phyloP scores from a whole-genome alignment of 345 rosid genomes.

The Gossypium australe region DNA sequence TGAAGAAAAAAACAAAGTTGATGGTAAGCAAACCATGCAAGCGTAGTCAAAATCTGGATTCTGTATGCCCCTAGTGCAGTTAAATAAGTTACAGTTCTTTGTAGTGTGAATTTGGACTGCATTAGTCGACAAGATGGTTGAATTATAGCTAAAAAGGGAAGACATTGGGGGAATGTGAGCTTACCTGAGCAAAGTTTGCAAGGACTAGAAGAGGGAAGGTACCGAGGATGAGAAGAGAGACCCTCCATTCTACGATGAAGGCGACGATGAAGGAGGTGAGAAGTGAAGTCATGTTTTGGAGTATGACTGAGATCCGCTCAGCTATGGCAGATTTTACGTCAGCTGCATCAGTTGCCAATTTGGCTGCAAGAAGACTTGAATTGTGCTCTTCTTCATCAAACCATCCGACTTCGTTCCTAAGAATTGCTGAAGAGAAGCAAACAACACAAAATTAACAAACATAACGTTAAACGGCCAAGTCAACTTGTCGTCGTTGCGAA shows the following conservation, averaged over 20 bases:
- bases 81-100: not conserved
- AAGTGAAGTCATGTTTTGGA: conserved; percentile 97
- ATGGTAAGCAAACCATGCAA: conserved; percentile 14
- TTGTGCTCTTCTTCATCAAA: conserved; percentile 97
- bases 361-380: conserved; percentile 87
- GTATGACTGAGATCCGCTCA: conserved; percentile 91
- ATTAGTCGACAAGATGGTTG: not conserved
- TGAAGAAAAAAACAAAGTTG: conserved; percentile 24
- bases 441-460: conserved; percentile 4
- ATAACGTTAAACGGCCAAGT: not conserved
- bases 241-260: conserved; percentile 98
- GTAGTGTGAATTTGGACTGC: not conserved
- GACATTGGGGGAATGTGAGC: not conserved
- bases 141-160: not conserved
- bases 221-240: conserved; percentile 87
- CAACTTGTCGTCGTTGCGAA: not conserved
- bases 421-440: conserved; percentile 51
- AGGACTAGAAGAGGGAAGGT: conserved; percentile 97
- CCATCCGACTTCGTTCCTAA: conserved; percentile 99
- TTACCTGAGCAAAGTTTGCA: conserved; percentile 98
- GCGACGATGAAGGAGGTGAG: conserved; percentile 97
- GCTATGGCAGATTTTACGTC: conserved; percentile 97
- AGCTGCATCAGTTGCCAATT: conserved; percentile 86
- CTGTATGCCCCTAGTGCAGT: not conserved
- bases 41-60: too few relatives aligned